phyloP scores from a whole-genome alignment of 208 protist genomes.

The Endotrypanum monterogeii region DNA sequence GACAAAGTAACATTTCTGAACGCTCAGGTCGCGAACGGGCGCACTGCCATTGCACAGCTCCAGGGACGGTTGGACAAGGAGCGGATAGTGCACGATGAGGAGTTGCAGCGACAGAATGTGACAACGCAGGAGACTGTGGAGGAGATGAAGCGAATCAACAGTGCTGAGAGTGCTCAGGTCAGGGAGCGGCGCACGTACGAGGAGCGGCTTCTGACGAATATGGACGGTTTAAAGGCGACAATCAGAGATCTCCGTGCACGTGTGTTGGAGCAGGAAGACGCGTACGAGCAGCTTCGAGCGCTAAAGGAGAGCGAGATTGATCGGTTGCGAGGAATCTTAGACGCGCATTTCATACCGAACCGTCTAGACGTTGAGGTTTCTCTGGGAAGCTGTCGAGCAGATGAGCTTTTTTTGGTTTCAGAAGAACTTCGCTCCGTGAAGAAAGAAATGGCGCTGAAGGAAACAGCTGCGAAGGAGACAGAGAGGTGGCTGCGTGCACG shows the following conservation, averaged over 20 bases:
- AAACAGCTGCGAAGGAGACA: conserved; percentile 61
- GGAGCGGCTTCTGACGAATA: conserved; percentile 48
- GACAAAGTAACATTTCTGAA: conserved; percentile 89
- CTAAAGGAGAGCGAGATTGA: conserved; percentile 63
- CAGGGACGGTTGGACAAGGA: conserved; percentile 63
- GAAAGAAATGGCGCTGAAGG: conserved; percentile 42
- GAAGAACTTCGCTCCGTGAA: conserved; percentile 48
- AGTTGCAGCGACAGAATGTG: conserved; percentile 37
- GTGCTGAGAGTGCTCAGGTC: conserved; percentile 21
- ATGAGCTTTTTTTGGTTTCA: conserved; percentile 41
- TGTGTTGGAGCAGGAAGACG: conserved; percentile 31
- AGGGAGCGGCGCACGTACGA: conserved; percentile 30
- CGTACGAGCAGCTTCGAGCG: conserved; percentile 28
- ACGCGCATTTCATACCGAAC: conserved; percentile 83
- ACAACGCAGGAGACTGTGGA: conserved; percentile 33
- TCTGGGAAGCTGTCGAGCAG: conserved; percentile 23
- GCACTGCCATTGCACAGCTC: conserved; percentile 68
- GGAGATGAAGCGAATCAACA: conserved; percentile 32
- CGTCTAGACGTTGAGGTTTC: conserved; percentile 52
- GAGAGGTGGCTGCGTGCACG: conserved; percentile 70
- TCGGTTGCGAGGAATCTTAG: conserved; percentile 60
- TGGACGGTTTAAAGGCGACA: conserved; percentile 43
- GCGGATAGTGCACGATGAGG: conserved; percentile 38
- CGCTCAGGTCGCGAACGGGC: conserved; percentile 83
- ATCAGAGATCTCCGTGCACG: conserved; percentile 23